Evolutionary conservation across 2,329 filamentous ascomycete species (phyloP).

Genomic region (Leptographium wingfieldii): DNA sequence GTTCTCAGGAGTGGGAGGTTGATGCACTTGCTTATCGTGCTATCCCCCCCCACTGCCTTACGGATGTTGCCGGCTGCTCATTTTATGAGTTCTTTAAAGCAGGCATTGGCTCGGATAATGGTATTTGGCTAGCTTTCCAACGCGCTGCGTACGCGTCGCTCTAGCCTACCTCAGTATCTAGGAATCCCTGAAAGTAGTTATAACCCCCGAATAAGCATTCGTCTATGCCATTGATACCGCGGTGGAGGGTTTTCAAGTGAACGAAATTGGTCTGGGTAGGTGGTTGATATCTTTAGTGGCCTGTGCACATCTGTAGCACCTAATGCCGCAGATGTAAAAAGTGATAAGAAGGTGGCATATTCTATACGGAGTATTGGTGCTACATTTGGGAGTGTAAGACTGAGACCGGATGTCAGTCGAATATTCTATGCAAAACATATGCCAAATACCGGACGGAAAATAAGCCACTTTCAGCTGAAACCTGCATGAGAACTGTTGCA

Average conservation of each 20-base stretch:
- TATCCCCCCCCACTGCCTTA: not conserved
- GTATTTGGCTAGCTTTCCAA: not conserved
- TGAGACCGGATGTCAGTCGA: too few species aligned
- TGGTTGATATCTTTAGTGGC: not conserved
- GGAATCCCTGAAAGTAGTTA: not conserved
- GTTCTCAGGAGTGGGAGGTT: not conserved
- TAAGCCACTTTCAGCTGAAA: too few species aligned
- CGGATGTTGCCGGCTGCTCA: not conserved
- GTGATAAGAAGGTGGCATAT: not conserved
- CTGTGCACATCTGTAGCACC: not conserved
- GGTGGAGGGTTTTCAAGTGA: not conserved
- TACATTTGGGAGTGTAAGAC: too few species aligned
- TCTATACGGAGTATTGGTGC: not conserved
- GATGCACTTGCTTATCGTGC: not conserved
- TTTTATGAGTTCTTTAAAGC: not conserved
- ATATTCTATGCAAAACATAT: too few species aligned
- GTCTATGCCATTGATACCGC: not conserved
- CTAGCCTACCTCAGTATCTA: not conserved
- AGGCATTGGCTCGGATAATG: not conserved
- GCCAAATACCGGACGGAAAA: too few species aligned
- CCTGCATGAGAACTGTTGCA: too few species aligned
- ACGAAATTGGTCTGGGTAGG: not conserved
- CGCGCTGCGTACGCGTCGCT: not conserved
- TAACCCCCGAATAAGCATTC: not conserved
- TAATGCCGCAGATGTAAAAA: not conserved